Percentiles rank a stretch among this genome's conserved stretches.
These are phyloP conservation scores for Mucor sp. DNA, from an alignment of 371 early-diverging fungal species.

Conservation along the genomic window DNA sequence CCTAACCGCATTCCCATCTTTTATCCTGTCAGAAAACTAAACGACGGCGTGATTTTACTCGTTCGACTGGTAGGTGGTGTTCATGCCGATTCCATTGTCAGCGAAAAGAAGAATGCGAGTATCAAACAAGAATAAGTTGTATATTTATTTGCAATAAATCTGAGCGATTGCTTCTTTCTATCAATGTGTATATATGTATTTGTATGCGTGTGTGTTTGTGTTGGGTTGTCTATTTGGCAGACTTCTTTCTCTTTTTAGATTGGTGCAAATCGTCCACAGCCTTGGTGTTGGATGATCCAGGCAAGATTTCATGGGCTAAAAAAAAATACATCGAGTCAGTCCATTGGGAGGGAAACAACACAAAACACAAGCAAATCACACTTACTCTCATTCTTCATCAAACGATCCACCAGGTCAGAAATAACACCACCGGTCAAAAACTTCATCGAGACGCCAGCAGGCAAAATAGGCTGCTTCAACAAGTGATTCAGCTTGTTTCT, in stretches of 20 bases:
- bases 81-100: conserved; percentile 41
- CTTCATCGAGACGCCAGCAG: conserved; percentile 70
- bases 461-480: conserved; percentile 67
- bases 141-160: not conserved
- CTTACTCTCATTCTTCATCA: conserved; percentile 44
- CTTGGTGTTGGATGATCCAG: conserved; percentile 39
- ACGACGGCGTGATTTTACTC: conserved; percentile 37
- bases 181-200: not conserved
- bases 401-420: conserved; percentile 63
- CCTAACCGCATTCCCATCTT: conserved; percentile 50
- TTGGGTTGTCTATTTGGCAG: not conserved
- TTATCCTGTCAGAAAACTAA: conserved; percentile 47
- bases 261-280: conserved; percentile 48
- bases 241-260: conserved; percentile 22
- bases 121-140: conserved; percentile 16
- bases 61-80: conserved; percentile 42
- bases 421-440: conserved; percentile 77
- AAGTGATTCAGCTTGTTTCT: conserved; percentile 61
- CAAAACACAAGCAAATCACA: not conserved
- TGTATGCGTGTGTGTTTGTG: not conserved
- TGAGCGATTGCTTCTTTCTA: not conserved
- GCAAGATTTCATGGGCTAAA: conserved; percentile 39
- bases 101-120: conserved; percentile 32
- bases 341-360: not conserved
- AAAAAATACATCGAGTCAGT: not conserved